Percentiles rank a stretch among this genome's conserved stretches.
These are phyloP conservation scores for Eucalyptus melliodora DNA, from an alignment of 345 rosid species.

Conservation along the genomic window DNA sequence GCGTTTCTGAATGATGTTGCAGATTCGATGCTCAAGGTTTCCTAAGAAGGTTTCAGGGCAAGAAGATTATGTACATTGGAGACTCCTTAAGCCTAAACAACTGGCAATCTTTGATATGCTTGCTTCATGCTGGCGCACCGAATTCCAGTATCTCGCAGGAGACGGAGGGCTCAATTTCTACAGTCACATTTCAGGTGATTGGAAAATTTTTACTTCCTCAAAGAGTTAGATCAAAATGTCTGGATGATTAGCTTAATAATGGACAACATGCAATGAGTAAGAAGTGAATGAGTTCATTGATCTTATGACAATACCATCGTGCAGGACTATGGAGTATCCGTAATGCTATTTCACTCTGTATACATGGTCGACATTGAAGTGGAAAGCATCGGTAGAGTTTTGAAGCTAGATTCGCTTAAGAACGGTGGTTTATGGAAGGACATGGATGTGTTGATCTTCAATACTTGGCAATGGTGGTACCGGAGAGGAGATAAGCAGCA, in stretches of 20 bases:
- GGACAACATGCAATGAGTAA: background rate
- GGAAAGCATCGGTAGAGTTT: conserved; percentile 31
- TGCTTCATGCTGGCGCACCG: conserved; percentile 48
- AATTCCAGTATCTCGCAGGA: conserved; percentile 6
- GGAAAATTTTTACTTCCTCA: background rate
- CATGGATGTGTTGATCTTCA: conserved; percentile 43
- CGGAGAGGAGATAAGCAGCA: conserved; percentile 38
- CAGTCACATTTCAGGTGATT: conserved; percentile 29
- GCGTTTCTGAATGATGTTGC: background rate
- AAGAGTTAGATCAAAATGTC: background rate
- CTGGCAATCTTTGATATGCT: conserved; percentile 42
- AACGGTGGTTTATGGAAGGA: conserved; percentile 35
- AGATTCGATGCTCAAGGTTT: conserved; percentile 46
- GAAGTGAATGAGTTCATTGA: background rate
- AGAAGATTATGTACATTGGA: conserved; percentile 51
- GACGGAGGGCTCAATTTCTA: background rate
- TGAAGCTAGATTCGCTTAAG: conserved; percentile 42
- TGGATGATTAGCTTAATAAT: background rate
- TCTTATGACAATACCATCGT: background rate
- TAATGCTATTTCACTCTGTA: conserved; percentile 15
- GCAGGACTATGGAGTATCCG: conserved; percentile 42
- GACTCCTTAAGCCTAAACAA: conserved; percentile 58
- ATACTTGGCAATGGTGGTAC: conserved; percentile 76
- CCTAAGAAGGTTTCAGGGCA: conserved; percentile 19
- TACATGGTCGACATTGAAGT: conserved; percentile 40